Conservation (phyloP, 805 yeast genomes). For the Starmerella bombicola region DNA sequence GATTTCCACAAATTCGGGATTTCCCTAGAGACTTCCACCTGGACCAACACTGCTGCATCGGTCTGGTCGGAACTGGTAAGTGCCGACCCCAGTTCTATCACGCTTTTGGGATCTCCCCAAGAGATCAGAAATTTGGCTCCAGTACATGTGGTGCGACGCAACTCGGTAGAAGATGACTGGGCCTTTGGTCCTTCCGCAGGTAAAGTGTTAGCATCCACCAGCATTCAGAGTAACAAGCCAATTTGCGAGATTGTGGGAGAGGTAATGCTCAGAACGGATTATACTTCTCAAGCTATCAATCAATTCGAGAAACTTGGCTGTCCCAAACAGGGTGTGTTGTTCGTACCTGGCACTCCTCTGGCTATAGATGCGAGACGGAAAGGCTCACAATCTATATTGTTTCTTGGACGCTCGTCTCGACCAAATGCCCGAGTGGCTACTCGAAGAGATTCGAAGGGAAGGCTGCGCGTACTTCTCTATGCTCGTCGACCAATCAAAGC, state of each 20-base stretch:
- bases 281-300: slow-evolving; percentile 52
- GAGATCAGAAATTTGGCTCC: neutral
- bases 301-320: slow-evolving; percentile 65
- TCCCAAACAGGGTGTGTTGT: slow-evolving; percentile 49
- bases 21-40: neutral
- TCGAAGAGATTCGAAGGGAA: slow-evolving; percentile 26
- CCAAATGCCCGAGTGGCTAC: slow-evolving; percentile 62
- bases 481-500: slow-evolving; percentile 45
- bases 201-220: slow-evolving; percentile 46
- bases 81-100: neutral
- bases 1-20: slow-evolving; percentile 9
- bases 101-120: neutral
- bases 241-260: slow-evolving; percentile 63
- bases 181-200: slow-evolving; percentile 8
- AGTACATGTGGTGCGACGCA: slow-evolving; percentile 2
- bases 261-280: slow-evolving; percentile 50
- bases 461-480: slow-evolving; percentile 43
- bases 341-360: slow-evolving; percentile 45
- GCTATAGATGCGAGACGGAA: slow-evolving; percentile 65
- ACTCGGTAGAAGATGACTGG: slow-evolving; percentile 1
- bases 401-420: slow-evolving; percentile 59
- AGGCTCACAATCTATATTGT: slow-evolving; percentile 64
- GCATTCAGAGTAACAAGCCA: slow-evolving; percentile 35
- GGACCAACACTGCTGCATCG: slow-evolving; percentile 1
- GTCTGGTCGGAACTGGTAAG: neutral